Percentiles rank a stretch among this genome's conserved stretches.
These are phyloP conservation scores for Prunus dulcis DNA, from an alignment of 306 rosid genomes.

Conservation along the genomic window DNA sequence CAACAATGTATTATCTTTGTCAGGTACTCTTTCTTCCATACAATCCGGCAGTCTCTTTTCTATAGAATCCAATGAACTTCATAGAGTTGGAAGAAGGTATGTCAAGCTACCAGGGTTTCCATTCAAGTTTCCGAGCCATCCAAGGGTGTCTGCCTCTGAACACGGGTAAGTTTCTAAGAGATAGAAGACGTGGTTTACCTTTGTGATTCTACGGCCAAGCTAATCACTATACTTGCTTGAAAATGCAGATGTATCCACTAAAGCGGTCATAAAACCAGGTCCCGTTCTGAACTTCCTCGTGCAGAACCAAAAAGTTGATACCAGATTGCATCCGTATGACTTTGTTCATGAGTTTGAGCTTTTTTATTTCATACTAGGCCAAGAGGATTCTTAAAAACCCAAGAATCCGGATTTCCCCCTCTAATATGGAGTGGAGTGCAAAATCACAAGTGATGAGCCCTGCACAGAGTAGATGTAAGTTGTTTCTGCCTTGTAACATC, in stretches of 20 bases:
- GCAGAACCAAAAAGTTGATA: conserved; percentile 26
- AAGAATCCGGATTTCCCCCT: conserved; percentile 28
- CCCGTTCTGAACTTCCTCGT: conserved; percentile 41
- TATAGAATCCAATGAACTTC: conserved; percentile 20
- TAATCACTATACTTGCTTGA: neutral
- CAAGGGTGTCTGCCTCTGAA: conserved; percentile 47
- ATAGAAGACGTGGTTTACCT: neutral
- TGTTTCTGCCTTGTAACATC: neutral
- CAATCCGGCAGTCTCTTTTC: conserved; percentile 40
- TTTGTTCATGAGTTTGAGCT: neutral
- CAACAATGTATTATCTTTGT: too few species aligned
- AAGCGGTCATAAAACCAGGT: conserved; percentile 42
- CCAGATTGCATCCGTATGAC: conserved; percentile 3
- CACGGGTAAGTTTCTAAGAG: conserved; percentile 25
- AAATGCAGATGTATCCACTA: conserved; percentile 40
- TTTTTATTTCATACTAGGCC: conserved; percentile 26
- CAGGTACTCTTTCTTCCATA: too few species aligned
- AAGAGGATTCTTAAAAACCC: conserved; percentile 38
- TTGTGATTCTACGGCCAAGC: neutral
- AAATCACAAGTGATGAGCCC: conserved; percentile 43
- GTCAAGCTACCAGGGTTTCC: conserved; percentile 40
- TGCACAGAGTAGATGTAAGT: conserved; percentile 41
- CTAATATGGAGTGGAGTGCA: conserved; percentile 35
- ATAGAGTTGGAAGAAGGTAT: conserved; percentile 40
- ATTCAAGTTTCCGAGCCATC: conserved; percentile 43